Conservation (phyloP, 1,284 basidiomycete genomes). For the Pseudomicrostroma phylloplanum region DNA sequence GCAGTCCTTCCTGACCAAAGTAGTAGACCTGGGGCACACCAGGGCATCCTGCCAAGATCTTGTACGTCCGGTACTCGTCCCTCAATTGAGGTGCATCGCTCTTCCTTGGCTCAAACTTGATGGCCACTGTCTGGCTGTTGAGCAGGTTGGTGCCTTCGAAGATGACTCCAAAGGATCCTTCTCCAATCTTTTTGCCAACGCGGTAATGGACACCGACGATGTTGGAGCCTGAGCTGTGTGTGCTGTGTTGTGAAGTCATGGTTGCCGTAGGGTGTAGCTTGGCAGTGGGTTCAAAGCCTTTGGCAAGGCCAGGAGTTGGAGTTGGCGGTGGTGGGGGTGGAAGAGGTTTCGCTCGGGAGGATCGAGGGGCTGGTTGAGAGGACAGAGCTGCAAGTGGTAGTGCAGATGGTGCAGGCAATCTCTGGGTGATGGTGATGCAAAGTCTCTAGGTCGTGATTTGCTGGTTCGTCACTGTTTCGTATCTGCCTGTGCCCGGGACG, state of each 20-base stretch:
- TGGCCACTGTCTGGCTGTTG: constrained; percentile 90
- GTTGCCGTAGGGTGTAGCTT: not conserved
- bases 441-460: no score
- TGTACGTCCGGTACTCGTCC: constrained; percentile 94
- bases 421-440: no score
- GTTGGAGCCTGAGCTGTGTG: constrained; percentile 47
- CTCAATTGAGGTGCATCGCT: constrained; percentile 91
- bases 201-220: constrained; percentile 65
- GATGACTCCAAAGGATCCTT: constrained; percentile 82
- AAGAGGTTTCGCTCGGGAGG: no score
- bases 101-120: constrained; percentile 97
- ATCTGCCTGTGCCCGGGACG: no score
- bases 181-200: constrained; percentile 68
- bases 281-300: no score
- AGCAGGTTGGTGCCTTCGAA: constrained; percentile 92
- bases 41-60: constrained; percentile 86
- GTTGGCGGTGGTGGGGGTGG: no score
- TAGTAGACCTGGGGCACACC: constrained; percentile 94
- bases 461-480: no score
- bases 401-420: no score
- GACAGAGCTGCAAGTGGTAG: no score
- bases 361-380: no score
- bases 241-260: constrained; percentile 42
- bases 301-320: no score
- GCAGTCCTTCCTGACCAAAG: constrained; percentile 93